Conservation (phyloP, 78 protist genomes). For the Dictyostelium firmibasis region DNA sequence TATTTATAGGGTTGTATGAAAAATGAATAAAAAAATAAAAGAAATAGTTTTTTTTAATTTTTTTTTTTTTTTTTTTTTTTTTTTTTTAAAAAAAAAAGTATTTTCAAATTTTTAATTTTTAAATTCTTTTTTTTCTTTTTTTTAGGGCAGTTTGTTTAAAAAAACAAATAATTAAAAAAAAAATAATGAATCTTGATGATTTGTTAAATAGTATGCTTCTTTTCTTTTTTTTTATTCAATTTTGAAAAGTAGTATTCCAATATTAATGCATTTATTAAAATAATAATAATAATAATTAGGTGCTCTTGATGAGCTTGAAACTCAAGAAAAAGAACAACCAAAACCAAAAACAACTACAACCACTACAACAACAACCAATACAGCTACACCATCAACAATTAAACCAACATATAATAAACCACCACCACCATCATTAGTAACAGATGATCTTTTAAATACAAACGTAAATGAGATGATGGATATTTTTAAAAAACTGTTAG, state of each 20-base stretch:
- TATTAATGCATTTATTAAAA: not conserved
- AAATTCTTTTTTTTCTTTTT: too few species aligned
- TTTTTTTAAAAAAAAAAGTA: too few species aligned
- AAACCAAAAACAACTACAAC: not conserved
- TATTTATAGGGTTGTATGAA: too few species aligned
- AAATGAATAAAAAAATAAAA: too few species aligned
- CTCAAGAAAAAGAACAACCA: slow-evolving; percentile 26
- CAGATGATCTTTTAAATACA: not conserved
- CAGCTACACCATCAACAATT: slow-evolving; percentile 16
- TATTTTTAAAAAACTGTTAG: not conserved
- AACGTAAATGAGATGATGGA: not conserved
- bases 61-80: too few species aligned
- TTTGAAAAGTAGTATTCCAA: not conserved
- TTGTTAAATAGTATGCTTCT: slow-evolving; percentile 38
- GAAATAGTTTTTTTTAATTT: too few species aligned
- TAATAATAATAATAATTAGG: too few species aligned
- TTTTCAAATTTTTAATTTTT: too few species aligned
- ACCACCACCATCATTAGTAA: slow-evolving; percentile 11
- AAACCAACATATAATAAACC: not conserved
- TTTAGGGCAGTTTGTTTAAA: not conserved
- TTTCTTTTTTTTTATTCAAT: too few species aligned
- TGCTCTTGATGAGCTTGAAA: slow-evolving; percentile 60
- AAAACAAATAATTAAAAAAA: not conserved
- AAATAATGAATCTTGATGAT: slow-evolving; percentile 41
- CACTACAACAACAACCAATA: not conserved